Conservation (phyloP, 306 rosid genomes). For the Acacia confusa region DNA sequence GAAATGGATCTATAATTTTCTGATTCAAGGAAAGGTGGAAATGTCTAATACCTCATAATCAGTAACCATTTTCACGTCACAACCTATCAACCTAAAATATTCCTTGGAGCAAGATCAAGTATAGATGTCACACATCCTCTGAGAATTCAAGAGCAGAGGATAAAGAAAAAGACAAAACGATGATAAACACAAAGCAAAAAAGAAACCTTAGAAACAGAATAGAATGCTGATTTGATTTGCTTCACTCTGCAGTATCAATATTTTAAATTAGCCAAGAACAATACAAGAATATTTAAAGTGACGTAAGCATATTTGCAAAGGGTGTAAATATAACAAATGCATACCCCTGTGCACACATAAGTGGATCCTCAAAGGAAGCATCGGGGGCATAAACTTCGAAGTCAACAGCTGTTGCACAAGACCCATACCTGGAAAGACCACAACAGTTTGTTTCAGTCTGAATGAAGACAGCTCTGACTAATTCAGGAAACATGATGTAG, state of each 20-base stretch:
- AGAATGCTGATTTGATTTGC: slow-evolving; percentile 92
- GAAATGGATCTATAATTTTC: slow-evolving; percentile 10
- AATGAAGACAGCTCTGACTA: background rate
- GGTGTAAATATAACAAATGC: background rate
- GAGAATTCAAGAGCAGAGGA: slow-evolving; percentile 3
- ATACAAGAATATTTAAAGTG: background rate
- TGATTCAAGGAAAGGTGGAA: background rate
- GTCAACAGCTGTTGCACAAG: slow-evolving; percentile 64
- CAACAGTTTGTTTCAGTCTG: background rate
- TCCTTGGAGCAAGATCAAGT: background rate
- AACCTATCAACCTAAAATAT: slow-evolving; percentile 6
- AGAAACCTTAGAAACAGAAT: slow-evolving; percentile 69
- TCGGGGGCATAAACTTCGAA: slow-evolving; percentile 65
- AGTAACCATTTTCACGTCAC: background rate
- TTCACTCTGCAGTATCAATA: slow-evolving; percentile 54
- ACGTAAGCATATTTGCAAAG: background rate
- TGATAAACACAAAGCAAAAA: slow-evolving; percentile 2
- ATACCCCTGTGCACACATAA: slow-evolving; percentile 76
- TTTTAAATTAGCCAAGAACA: background rate
- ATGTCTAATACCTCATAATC: background rate
- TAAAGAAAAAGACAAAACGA: background rate
- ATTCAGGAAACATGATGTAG: background rate
- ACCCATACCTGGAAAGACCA: slow-evolving; percentile 60
- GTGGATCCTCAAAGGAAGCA: slow-evolving; percentile 91
- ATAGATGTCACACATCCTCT: background rate